Base-by-base conservation (phyloP, 2,329 filamentous ascomycete species). In the Aspergillus pseudoterreus region DNA sequence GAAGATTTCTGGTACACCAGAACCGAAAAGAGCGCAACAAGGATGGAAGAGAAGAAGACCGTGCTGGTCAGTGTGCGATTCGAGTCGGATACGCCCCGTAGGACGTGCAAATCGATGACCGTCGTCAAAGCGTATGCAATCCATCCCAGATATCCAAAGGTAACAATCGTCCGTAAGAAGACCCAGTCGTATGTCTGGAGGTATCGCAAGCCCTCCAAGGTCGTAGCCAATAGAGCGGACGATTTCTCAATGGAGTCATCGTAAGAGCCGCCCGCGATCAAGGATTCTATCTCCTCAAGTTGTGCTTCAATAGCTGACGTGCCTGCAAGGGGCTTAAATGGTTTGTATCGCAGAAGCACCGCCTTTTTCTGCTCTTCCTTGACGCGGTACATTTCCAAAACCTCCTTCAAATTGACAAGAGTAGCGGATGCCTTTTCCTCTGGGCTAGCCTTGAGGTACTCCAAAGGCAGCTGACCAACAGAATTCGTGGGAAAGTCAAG, bases 101-200 rank as follows among this genome's bases (percentile, higher is more conserved):
- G 76, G 46, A 99, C 90, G 70, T 96, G 90, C 47, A 92, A 75
- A 66, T 96, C 88, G 55, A 97, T 80, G 44, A 97, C 91, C 0
- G 87, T 95, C 0, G 90, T 94, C 46, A 95, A 76, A 2, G 92
- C 90, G 70, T 92, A 99, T 1, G 88, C 87, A 65, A 97, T 95
- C 92, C 92, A 99, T 17, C 94, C 94, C 6, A 97, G 75, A 64
- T 97, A 99, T 15, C 94, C 94, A 11, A 88, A 68, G 2, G 94
- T 96, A 53, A 99, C 87, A 45, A 99, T 78, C 2, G 90, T 87
- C 54, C 94, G 82, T 33, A 99, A 75, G 72, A 99, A 99, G 2
- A 99, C 79, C 94, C 94, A 99, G 74, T 99, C 94, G 64, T 99
- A 99, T 0, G 92, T 99, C 71, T 99, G 94, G 22, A 99, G 80